A percentile compares a stretch with the other conserved stretches of the same genome.
Evolutionary conservation across 371 early-diverging fungal genomes (phyloP).

Genomic region (Zancudomyces culisetae): DNA sequence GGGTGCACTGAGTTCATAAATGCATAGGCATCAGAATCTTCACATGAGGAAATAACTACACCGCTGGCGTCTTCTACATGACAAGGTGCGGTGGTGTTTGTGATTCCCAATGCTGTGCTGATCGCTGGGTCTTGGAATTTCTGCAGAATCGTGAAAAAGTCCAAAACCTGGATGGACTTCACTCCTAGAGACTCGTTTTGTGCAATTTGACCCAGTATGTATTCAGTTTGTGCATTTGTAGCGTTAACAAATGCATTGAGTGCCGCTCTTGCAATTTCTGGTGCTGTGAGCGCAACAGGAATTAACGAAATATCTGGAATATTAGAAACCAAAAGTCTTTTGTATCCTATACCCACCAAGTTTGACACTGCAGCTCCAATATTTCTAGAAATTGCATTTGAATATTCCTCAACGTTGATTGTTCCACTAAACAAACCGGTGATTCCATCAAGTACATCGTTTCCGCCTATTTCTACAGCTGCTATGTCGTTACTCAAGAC

Average conservation of each 20-base stretch:
- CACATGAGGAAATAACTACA: conserved; percentile 4
- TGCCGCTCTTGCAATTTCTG: neutral
- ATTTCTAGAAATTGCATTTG: neutral
- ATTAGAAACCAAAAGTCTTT: conserved; percentile 6
- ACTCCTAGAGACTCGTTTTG: neutral
- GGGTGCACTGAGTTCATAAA: neutral
- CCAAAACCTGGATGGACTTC: neutral
- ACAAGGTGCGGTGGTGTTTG: neutral
- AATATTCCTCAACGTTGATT: neutral
- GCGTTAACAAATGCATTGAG: neutral
- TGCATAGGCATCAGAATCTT: neutral
- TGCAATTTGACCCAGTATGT: neutral
- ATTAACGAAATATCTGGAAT: conserved; percentile 5
- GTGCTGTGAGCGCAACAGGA: neutral
- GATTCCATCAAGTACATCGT: conserved; percentile 5
- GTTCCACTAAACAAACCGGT: neutral
- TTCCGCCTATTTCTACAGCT: conserved; percentile 9
- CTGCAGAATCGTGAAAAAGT: neutral
- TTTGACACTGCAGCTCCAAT: neutral
- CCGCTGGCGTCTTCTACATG: neutral
- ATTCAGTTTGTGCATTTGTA: neutral
- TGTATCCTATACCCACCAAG: conserved; percentile 5
- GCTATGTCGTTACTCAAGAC: conserved; percentile 1
- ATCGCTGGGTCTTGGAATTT: too few species aligned
- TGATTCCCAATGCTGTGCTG: neutral